These are phyloP conservation scores for Lasiodiplodia theobromae DNA, from an alignment of 2,329 filamentous ascomycete genomes.

Conservation along the genomic window DNA sequence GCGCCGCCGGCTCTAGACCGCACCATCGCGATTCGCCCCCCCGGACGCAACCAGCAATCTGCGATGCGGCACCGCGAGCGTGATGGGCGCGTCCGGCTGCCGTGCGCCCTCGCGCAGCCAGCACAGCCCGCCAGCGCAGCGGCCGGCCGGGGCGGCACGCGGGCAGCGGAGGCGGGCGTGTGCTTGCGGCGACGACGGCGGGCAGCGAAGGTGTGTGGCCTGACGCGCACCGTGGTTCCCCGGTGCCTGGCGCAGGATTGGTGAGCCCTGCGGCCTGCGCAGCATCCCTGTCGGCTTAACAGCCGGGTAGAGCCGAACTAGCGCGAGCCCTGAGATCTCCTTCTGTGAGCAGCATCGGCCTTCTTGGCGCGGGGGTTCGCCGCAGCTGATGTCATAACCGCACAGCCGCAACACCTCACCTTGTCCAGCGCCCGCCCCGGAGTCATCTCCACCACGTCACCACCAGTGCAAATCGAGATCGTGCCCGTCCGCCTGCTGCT, in stretches of 20 bases:
- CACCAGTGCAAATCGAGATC: conserved; percentile 10
- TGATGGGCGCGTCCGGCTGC: not conserved
- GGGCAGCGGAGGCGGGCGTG: conserved; percentile 1
- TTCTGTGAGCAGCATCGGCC: conserved; percentile 27
- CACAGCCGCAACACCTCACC: conserved; percentile 25
- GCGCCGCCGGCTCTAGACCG: conserved; percentile 20
- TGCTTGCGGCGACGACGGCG: not conserved
- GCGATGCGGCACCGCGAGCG: not conserved
- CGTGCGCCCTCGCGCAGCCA: not conserved
- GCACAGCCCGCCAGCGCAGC: not conserved
- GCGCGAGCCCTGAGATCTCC: conserved; percentile 27
- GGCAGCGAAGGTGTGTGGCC: conserved; percentile 10
- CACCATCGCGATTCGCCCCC: conserved; percentile 1
- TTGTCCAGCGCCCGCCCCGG: not conserved
- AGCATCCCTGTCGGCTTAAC: conserved; percentile 12
- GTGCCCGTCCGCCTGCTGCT: not conserved
- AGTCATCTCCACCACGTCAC: conserved; percentile 2
- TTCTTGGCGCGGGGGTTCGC: conserved; percentile 20
- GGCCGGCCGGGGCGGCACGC: not conserved
- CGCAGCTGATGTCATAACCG: conserved; percentile 2
- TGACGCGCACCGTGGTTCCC: not conserved
- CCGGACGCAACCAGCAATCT: not conserved
- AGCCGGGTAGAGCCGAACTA: conserved; percentile 26
- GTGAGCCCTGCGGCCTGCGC: conserved; percentile 19
- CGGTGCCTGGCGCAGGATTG: conserved; percentile 14